phyloP scores from a whole-genome alignment of 208 protist genomes.

The Trypanosoma lewisi region DNA sequence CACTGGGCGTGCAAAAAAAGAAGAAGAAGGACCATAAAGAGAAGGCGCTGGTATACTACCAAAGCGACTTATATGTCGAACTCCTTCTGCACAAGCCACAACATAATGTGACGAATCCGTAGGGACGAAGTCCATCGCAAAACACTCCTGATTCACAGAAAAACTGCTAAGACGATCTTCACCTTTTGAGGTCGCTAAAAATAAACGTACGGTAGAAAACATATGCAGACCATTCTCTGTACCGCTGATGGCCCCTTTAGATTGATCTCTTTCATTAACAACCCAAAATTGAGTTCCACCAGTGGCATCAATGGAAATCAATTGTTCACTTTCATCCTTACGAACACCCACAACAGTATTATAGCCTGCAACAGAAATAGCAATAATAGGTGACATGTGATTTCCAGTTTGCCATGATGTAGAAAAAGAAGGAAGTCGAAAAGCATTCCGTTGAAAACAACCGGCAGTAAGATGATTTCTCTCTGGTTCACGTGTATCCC shows the following conservation, averaged over 20 bases:
- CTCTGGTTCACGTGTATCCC: constrained; percentile 79
- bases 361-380: constrained; percentile 63
- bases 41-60: constrained; percentile 65
- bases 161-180: constrained; percentile 16
- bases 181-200: constrained; percentile 31
- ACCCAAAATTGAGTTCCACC: constrained; percentile 67
- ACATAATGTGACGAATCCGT: constrained; percentile 67
- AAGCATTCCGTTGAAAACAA: constrained; percentile 36
- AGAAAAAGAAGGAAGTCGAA: constrained; percentile 70
- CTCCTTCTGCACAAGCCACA: constrained; percentile 49
- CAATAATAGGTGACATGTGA: constrained; percentile 49
- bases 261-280: constrained; percentile 50
- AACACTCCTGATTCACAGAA: constrained; percentile 20
- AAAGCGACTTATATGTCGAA: constrained; percentile 64
- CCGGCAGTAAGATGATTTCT: constrained; percentile 59
- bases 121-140: constrained; percentile 60
- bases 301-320: constrained; percentile 60
- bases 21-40: constrained; percentile 48
- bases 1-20: constrained; percentile 33
- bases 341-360: constrained; percentile 45
- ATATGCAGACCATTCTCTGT: constrained; percentile 67
- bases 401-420: constrained; percentile 71
- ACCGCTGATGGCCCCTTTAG: constrained; percentile 34
- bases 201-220: constrained; percentile 52
- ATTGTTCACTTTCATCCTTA: constrained; percentile 64